Percentiles rank a stretch among this genome's conserved stretches.
Conservation (phyloP, 495 filamentous ascomycete genomes). For the Talaromyces wortmannii region DNA sequence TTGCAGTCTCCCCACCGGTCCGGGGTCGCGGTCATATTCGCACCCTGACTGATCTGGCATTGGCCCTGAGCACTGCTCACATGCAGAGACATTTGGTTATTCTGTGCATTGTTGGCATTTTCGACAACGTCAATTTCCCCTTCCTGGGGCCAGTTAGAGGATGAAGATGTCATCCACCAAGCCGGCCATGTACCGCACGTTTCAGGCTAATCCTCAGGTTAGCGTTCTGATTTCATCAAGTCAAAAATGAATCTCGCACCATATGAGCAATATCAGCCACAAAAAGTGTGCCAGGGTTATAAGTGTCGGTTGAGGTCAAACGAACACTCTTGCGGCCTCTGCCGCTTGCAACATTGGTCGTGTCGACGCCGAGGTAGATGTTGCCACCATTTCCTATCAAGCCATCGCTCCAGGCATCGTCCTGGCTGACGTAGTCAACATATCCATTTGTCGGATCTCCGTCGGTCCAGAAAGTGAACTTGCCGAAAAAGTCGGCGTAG, state of each 20-base stretch:
- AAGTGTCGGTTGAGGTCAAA: conserved; percentile 34
- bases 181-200: too few species aligned
- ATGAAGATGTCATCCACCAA: conserved; percentile 23
- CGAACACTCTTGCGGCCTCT: conserved; percentile 38
- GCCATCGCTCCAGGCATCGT: conserved; percentile 4
- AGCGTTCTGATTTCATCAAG: too few species aligned
- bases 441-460: conserved; percentile 38
- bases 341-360: conserved; percentile 18
- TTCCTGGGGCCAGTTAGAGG: conserved; percentile 42
- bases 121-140: conserved; percentile 37
- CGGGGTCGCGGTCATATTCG: too few species aligned
- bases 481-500: conserved; percentile 17
- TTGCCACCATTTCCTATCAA: conserved; percentile 14
- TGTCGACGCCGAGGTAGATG: conserved; percentile 45
- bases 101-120: conserved; percentile 22
- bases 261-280: conserved; percentile 39
- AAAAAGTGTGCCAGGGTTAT: conserved; percentile 34
- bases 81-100: conserved; percentile 28
- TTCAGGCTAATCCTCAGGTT: too few species aligned
- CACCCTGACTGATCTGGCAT: not conserved
- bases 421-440: conserved; percentile 11
- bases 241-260: too few species aligned
- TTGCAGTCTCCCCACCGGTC: conserved; percentile 16
- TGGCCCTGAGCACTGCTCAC: conserved; percentile 5
- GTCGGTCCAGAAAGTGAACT: conserved; percentile 37